Evolutionary conservation across 306 rosid genomes (phyloP).

Genomic region (Quercus cerris): DNA sequence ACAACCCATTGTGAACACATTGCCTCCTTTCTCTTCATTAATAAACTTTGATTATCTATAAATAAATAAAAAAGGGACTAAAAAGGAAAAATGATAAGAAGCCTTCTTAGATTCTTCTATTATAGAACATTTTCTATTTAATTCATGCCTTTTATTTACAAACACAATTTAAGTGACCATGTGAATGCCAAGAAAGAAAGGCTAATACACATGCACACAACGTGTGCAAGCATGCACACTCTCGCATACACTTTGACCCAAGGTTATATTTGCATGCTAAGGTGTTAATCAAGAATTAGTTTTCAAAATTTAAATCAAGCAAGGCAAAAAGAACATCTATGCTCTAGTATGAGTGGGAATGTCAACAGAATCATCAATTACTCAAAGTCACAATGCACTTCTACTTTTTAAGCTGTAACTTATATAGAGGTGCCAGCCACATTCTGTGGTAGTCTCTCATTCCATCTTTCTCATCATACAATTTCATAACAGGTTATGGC

Average conservation of each 20-base stretch:
- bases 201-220: background rate
- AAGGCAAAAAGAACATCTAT: background rate
- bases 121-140: background rate
- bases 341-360: background rate
- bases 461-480: background rate
- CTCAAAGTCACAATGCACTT: background rate
- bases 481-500: background rate
- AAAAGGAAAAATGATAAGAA: background rate
- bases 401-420: background rate
- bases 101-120: background rate
- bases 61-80: background rate
- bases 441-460: background rate
- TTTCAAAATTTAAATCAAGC: background rate
- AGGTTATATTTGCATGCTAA: background rate
- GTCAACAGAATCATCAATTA: background rate
- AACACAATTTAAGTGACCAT: background rate
- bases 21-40: no score
- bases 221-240: background rate
- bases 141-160: no score
- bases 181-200: background rate
- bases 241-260: background rate
- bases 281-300: background rate
- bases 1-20: no score
- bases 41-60: no score
- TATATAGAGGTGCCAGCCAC: background rate